Evolutionary conservation across 441 rosid species (phyloP).

Genomic region (Populus trichocarpa): DNA sequence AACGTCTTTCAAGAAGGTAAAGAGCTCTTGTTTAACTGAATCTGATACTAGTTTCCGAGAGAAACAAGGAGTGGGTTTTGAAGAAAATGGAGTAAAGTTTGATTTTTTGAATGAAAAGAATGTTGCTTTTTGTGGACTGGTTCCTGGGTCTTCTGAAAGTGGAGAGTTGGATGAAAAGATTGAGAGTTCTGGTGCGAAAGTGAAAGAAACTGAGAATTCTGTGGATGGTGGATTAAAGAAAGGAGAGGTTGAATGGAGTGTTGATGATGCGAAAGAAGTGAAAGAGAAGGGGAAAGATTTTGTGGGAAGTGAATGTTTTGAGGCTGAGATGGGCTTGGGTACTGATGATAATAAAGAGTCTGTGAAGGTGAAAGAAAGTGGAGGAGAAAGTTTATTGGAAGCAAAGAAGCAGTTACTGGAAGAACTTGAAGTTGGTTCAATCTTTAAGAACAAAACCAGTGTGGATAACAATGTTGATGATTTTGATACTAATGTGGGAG

Average conservation of each 20-base stretch:
- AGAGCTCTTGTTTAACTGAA: constrained; percentile 18
- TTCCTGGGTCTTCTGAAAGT: constrained; percentile 14
- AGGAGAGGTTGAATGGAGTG: constrained; percentile 7
- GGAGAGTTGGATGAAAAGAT: constrained; percentile 15
- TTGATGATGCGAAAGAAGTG: constrained; percentile 7
- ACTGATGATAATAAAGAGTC: constrained; percentile 13
- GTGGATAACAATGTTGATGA: constrained; percentile 10
- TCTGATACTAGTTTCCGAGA: neutral
- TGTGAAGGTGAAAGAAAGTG: constrained; percentile 16
- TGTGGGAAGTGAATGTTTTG: neutral
- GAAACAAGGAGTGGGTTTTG: constrained; percentile 11
- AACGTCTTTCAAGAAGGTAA: constrained; percentile 20
- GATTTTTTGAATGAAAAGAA: constrained; percentile 23
- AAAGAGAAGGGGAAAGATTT: neutral
- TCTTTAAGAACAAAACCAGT: constrained; percentile 31
- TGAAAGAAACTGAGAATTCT: constrained; percentile 13
- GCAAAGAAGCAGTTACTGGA: constrained; percentile 45
- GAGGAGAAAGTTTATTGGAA: constrained; percentile 36
- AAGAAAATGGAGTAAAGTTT: neutral
- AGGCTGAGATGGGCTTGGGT: constrained; percentile 19
- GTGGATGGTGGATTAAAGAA: constrained; percentile 3
- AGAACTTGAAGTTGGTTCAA: constrained; percentile 48
- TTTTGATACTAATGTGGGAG: constrained; percentile 6
- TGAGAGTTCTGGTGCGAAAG: constrained; percentile 15
- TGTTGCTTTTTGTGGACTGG: constrained; percentile 16